Conservation (phyloP, 768 basidiomycete species). For the Phallus indusiatus region DNA sequence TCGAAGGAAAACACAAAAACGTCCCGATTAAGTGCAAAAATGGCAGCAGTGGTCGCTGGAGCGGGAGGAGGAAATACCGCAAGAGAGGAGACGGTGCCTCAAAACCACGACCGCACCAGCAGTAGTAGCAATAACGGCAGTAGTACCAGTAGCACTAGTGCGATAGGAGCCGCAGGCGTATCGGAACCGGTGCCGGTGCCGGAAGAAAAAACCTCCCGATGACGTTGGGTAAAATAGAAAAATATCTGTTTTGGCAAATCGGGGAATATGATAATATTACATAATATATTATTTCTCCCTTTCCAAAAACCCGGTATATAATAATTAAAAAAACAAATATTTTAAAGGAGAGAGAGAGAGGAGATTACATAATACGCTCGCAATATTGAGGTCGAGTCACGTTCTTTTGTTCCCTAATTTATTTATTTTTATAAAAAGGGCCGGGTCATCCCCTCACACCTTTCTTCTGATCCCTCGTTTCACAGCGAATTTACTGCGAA, state of each 20-base stretch:
- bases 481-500: constrained; percentile 1
- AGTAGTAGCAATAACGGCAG: neutral
- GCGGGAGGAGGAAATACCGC: neutral
- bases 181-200: neutral
- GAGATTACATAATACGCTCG: neutral
- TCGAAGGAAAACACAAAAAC: neutral
- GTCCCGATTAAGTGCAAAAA: constrained; percentile 6
- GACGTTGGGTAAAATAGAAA: neutral
- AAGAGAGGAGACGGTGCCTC: neutral
- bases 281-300: too few species aligned
- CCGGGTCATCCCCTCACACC: constrained; percentile 4
- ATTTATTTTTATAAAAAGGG: neutral
- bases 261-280: neutral
- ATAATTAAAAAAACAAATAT: neutral
- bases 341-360: neutral
- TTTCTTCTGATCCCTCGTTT: constrained; percentile 9
- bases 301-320: too few species aligned
- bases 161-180: neutral
- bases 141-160: neutral
- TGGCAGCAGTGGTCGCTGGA: constrained; percentile 3
- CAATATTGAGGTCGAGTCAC: neutral
- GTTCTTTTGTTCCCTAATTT: neutral
- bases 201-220: neutral
- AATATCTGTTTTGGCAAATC: too few species aligned
- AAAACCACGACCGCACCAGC: neutral